Evolutionary conservation across 2,329 filamentous ascomycete species (phyloP), one percentile per base, ranked within the genome.

Genomic region (Fusarium decemcellulare): DNA sequence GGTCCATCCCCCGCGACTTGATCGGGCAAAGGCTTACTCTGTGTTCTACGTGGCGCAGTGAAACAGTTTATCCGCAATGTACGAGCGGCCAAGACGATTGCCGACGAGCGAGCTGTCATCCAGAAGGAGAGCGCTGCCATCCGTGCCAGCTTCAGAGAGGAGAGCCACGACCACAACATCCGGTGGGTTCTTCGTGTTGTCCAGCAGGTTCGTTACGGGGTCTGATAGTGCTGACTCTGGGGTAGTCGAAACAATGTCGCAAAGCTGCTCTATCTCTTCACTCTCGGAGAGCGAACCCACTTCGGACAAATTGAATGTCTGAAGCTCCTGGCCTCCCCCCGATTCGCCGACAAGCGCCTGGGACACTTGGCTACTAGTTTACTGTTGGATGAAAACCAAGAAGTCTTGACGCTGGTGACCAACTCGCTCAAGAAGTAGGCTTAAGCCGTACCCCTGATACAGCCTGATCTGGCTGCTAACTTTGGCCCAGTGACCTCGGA

Each of bases 61-160:
- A 99, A 99, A 86, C 96, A 98, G 85, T 99, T 99, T 84, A 99
- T 99, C 83, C 95, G 96, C 80, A 98, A 98, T 84, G 96, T 99
- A 79, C 94, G 96, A 80, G 95, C 96, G 67, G 94, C 96, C 65
- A 99, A 99, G 86, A 99, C 96, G 37, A 98, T 99, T 79, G 97
- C 97, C 80, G 96, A 99, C 83, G 96, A 99, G 85, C 91, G 96
- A 79, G 95, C 96, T 55, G 96, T 99, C 60, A 97, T 99, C 70
- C 96, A 98, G 78, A 99, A 99, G 83, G 96, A 99, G 85, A 99
- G 96, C 83, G 96, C 96, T 63, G 93, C 95, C 50, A 99, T 99
- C 79, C 90, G 96, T 82, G 94, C 96, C 74, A 98, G 95, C 84
- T 99, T 99, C 81, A 90, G 96, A 78, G 96, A 99, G 82, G 96